These are phyloP conservation scores for Aureobasidium subglaciale DNA, from an alignment of 2,329 filamentous ascomycete species.

Conservation along the genomic window DNA sequence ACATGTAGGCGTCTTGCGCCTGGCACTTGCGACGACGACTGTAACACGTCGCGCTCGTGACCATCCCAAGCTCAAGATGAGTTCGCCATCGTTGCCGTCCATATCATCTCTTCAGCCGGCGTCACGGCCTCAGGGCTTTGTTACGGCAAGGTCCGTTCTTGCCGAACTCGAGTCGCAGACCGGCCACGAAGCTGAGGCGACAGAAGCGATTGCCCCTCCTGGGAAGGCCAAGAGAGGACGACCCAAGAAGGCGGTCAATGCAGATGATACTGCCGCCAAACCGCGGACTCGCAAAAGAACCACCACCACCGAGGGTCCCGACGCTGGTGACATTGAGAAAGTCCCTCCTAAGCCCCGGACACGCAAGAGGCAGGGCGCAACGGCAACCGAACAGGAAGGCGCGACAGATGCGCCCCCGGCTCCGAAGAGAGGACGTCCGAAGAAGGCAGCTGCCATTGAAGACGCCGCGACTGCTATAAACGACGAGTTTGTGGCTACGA, in stretches of 20 bases:
- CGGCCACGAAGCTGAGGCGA: neutral
- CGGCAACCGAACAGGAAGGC: neutral
- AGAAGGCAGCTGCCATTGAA: neutral
- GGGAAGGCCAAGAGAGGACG: neutral
- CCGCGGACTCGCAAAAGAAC: neutral
- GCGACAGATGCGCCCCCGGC: neutral
- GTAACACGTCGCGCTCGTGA: neutral
- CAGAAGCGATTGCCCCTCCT: neutral
- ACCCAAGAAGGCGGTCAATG: neutral
- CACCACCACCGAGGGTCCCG: neutral
- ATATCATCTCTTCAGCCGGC: neutral
- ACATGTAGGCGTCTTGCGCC: slow-evolving; percentile 10
- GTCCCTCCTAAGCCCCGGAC: neutral
- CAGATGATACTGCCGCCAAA: neutral
- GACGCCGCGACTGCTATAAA: neutral
- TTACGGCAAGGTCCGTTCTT: slow-evolving; percentile 8
- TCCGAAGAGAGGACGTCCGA: neutral
- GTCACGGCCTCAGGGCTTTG: neutral
- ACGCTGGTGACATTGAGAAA: neutral
- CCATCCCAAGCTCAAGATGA: neutral
- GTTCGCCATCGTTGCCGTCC: slow-evolving; percentile 8
- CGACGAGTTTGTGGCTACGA: neutral
- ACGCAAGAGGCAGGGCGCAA: neutral
- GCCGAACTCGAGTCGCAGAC: neutral
- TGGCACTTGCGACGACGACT: neutral